phyloP scores from a whole-genome alignment of 2,329 filamentous ascomycete species.

The Ascochyta viciae-villosae region DNA sequence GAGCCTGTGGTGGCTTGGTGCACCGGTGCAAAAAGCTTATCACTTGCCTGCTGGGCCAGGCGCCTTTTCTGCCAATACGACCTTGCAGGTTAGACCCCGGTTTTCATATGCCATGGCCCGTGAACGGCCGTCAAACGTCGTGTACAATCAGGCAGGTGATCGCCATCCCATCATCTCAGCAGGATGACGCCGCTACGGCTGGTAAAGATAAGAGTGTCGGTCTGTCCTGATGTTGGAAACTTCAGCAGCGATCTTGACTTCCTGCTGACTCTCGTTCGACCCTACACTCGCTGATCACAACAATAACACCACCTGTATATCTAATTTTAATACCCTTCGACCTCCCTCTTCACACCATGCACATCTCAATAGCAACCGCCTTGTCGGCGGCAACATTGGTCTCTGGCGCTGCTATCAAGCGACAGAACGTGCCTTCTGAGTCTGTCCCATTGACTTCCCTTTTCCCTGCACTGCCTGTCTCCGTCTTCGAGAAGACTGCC shows the following conservation, averaged over 20 bases:
- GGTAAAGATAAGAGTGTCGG: conserved; percentile 14
- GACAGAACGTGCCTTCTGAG: background rate
- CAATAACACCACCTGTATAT: background rate
- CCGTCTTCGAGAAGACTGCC: conserved; percentile 8
- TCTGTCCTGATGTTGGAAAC: conserved; percentile 9
- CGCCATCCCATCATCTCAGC: conserved; percentile 7
- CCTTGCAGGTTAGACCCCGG: conserved; percentile 12
- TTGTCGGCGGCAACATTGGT: conserved; percentile 14
- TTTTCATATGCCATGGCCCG: conserved; percentile 8
- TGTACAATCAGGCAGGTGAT: conserved; percentile 12
- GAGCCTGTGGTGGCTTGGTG: conserved; percentile 8
- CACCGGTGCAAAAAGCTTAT: conserved; percentile 12
- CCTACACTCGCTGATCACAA: conserved; percentile 15
- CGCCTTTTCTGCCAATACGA: conserved; percentile 15
- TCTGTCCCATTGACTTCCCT: conserved; percentile 10
- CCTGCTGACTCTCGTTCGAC: conserved; percentile 10
- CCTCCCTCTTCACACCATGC: conserved; percentile 5
- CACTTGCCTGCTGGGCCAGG: conserved; percentile 11
- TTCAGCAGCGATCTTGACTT: conserved; percentile 16
- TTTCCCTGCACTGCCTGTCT: conserved; percentile 10
- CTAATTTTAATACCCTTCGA: conserved; percentile 12
- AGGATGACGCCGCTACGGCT: background rate
- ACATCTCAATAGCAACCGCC: conserved; percentile 12
- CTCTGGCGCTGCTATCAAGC: conserved; percentile 10
- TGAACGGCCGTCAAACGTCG: conserved; percentile 6